Evolutionary conservation across 768 basidiomycete species (phyloP).

Genomic region (Pleurotus djamor): DNA sequence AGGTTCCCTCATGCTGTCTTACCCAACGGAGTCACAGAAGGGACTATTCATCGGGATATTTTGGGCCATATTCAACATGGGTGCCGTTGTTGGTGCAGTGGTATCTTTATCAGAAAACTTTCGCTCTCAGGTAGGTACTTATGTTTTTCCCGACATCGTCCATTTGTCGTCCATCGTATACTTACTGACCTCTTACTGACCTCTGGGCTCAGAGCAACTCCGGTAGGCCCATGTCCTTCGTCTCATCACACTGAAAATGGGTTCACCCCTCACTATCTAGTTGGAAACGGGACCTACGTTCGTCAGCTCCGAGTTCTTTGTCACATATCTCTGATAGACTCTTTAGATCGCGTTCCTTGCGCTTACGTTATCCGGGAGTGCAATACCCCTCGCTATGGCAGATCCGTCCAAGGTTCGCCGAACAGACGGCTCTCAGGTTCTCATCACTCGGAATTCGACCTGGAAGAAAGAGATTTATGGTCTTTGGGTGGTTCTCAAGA

Average conservation of each 20-base stretch:
- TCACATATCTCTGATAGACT: background rate
- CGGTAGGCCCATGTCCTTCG: constrained; percentile 4
- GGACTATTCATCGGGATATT: constrained; percentile 77
- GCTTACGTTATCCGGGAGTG: constrained; percentile 67
- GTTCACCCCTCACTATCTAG: constrained; percentile 24
- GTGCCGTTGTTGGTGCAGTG: constrained; percentile 75
- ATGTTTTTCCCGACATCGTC: background rate
- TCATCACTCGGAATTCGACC: constrained; percentile 61
- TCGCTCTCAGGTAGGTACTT: constrained; percentile 49
- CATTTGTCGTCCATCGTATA: background rate
- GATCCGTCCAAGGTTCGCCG: constrained; percentile 70
- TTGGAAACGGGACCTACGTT: constrained; percentile 74
- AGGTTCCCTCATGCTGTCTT: constrained; percentile 82
- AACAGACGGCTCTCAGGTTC: constrained; percentile 68
- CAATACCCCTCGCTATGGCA: constrained; percentile 66
- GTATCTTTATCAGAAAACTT: constrained; percentile 74
- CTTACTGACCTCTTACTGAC: background rate
- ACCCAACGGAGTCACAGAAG: constrained; percentile 79
- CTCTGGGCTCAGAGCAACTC: background rate
- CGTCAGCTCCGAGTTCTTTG: constrained; percentile 16
- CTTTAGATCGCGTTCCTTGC: constrained; percentile 74
- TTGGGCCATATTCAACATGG: constrained; percentile 84
- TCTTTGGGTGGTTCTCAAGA: constrained; percentile 62
- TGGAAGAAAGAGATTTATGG: constrained; percentile 78
- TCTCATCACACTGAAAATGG: background rate